These are phyloP conservation scores for Grammothele lineata DNA, from an alignment of 768 basidiomycete species.

Conservation along the genomic window DNA sequence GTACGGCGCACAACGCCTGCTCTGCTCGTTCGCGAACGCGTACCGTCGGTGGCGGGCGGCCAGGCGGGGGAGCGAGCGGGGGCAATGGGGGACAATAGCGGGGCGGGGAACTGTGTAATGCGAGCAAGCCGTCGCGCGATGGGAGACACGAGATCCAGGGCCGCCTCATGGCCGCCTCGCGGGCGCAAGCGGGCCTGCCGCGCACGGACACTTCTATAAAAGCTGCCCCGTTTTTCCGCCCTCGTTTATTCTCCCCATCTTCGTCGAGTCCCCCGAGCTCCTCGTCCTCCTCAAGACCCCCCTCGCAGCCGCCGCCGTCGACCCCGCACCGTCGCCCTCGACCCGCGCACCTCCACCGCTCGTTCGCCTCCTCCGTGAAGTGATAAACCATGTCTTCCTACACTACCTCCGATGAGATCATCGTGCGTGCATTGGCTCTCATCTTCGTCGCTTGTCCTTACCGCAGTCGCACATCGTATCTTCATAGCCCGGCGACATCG, in stretches of 20 bases:
- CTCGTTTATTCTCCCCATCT: constrained; percentile 25
- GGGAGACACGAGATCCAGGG: constrained; percentile 9
- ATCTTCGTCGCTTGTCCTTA: background rate
- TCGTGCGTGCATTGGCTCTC: constrained; percentile 9
- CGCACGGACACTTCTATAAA: constrained; percentile 44
- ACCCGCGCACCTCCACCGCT: constrained; percentile 1
- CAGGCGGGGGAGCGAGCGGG: background rate
- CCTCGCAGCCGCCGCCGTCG: constrained; percentile 7
- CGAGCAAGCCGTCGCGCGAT: background rate
- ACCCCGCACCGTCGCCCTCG: constrained; percentile 1
- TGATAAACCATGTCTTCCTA: constrained; percentile 17
- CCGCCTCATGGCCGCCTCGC: constrained; percentile 43
- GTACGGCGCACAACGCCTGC: background rate
- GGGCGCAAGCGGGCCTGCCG: constrained; percentile 28
- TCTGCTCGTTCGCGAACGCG: too few species aligned
- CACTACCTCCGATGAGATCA: constrained; percentile 35
- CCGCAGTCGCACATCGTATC: background rate
- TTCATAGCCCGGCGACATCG: constrained; percentile 71
- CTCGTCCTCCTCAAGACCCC: background rate
- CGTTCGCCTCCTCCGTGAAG: background rate
- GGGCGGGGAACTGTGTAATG: background rate
- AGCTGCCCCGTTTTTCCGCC: constrained; percentile 25
- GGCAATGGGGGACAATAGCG: constrained; percentile 1
- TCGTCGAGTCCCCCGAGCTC: constrained; percentile 15
- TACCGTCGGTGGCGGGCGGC: background rate